Conservation (phyloP, 352 stramenopile species). For the Phytopythium oedochilum region DNA sequence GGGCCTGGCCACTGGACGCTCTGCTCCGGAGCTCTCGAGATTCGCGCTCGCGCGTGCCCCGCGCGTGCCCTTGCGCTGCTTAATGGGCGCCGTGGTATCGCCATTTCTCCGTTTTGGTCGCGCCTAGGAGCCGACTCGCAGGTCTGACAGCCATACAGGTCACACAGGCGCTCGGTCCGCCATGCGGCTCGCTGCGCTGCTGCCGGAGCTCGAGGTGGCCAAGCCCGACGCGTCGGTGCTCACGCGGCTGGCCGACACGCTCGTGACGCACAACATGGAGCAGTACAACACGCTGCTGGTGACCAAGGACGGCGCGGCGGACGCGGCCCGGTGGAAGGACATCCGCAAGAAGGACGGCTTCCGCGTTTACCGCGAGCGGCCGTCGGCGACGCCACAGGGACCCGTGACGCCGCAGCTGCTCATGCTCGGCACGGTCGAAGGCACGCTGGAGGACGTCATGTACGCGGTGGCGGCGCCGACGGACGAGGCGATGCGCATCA, state of each 20-base stretch:
- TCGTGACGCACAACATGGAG: constrained; percentile 39
- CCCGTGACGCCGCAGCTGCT: constrained; percentile 33
- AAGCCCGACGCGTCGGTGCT: constrained; percentile 28
- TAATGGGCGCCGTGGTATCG: not conserved
- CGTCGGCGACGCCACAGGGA: constrained; percentile 7
- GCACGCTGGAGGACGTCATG: constrained; percentile 44
- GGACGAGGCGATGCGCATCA: constrained; percentile 38
- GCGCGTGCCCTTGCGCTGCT: not conserved
- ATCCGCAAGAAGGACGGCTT: constrained; percentile 26
- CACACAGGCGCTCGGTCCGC: not conserved
- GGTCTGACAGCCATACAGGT: not conserved
- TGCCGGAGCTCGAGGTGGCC: constrained; percentile 24
- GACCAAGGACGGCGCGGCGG: constrained; percentile 33
- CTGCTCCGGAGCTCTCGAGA: not conserved
- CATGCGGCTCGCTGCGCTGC: constrained; percentile 26
- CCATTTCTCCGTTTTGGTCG: constrained; percentile 1
- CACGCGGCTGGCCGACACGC: constrained; percentile 24
- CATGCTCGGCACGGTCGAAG: constrained; percentile 30
- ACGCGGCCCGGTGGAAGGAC: constrained; percentile 27
- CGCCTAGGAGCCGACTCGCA: not conserved
- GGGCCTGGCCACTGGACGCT: too few relatives aligned
- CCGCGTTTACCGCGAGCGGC: constrained; percentile 31
- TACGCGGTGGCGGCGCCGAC: constrained; percentile 34
- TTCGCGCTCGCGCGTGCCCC: not conserved
- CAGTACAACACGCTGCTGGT: constrained; percentile 50